phyloP scores from a whole-genome alignment of 768 basidiomycete genomes.

The Lepiota venenata region DNA sequence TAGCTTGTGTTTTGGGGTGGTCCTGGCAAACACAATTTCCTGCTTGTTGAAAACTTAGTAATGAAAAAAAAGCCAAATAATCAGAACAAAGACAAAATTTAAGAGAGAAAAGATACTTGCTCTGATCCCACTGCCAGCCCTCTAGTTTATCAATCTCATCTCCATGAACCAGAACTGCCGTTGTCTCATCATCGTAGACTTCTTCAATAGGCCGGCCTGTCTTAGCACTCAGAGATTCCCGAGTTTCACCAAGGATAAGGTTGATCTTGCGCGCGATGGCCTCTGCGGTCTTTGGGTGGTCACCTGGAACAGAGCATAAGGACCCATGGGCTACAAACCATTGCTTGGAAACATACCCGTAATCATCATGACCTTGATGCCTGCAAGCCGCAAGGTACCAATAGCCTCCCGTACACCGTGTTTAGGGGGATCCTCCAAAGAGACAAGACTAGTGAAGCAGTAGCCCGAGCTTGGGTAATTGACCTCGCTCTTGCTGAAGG shows the following conservation, averaged over 20 bases:
- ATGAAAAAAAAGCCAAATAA: background rate
- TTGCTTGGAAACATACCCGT: constrained; percentile 39
- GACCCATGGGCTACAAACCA: background rate
- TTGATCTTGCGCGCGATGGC: constrained; percentile 75
- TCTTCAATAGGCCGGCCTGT: constrained; percentile 52
- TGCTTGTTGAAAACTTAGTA: constrained; percentile 57
- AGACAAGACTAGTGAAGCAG: constrained; percentile 63
- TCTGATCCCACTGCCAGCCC: constrained; percentile 76
- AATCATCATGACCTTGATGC: constrained; percentile 78
- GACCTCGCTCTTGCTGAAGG: constrained; percentile 52
- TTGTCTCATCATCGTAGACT: constrained; percentile 66
- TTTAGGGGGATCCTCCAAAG: constrained; percentile 69
- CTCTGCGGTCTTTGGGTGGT: constrained; percentile 73
- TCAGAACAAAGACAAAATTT: background rate
- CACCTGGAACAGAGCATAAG: constrained; percentile 32
- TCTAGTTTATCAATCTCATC: constrained; percentile 64
- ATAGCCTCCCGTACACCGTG: constrained; percentile 72
- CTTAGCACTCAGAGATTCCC: constrained; percentile 54
- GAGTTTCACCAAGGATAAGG: constrained; percentile 62
- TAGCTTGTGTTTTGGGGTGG: constrained; percentile 70
- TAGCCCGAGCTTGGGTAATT: constrained; percentile 54
- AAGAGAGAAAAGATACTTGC: constrained; percentile 31
- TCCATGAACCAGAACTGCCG: constrained; percentile 64
- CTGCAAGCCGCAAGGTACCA: constrained; percentile 64
- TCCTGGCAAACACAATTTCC: constrained; percentile 71